These are phyloP conservation scores for Aspergillus homomorphus DNA, from an alignment of 495 filamentous ascomycete species.

Conservation along the genomic window DNA sequence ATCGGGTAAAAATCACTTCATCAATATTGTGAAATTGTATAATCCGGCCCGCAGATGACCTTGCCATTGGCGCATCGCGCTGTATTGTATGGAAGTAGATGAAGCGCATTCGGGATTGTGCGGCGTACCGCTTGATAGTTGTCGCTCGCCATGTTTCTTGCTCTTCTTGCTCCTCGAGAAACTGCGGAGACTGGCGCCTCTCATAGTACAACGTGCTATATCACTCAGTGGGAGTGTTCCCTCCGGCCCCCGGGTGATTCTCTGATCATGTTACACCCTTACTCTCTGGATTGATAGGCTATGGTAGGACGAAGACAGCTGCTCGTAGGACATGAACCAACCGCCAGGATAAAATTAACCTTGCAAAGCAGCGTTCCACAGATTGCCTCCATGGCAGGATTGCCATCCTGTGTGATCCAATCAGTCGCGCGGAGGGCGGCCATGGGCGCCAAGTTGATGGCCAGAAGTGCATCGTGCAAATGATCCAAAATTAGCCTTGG, in stretches of 20 bases:
- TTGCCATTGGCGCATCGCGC: slow-evolving; percentile 9
- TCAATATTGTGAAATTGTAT: slow-evolving; percentile 5
- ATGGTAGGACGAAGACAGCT: neutral
- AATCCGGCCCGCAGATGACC: neutral
- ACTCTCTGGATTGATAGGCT: neutral
- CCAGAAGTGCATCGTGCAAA: slow-evolving; percentile 14
- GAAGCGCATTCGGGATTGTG: neutral
- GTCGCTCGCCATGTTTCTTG: too few species aligned
- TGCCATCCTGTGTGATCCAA: slow-evolving; percentile 13
- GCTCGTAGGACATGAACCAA: neutral
- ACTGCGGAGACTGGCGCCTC: too few species aligned
- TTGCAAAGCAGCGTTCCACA: slow-evolving; percentile 9
- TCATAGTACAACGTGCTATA: neutral
- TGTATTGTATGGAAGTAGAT: neutral
- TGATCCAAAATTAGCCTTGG: slow-evolving; percentile 29
- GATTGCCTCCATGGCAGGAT: slow-evolving; percentile 14
- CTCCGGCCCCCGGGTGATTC: neutral
- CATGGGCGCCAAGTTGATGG: slow-evolving; percentile 20
- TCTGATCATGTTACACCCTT: neutral
- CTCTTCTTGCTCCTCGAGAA: too few species aligned
- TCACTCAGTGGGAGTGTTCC: neutral
- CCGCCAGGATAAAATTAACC: neutral
- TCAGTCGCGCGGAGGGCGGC: slow-evolving; percentile 8
- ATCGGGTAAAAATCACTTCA: slow-evolving; percentile 2
- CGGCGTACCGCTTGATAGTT: neutral